Base-by-base conservation (phyloP, 352 stramenopile genomes). In the Pythium angustatum region DNA sequence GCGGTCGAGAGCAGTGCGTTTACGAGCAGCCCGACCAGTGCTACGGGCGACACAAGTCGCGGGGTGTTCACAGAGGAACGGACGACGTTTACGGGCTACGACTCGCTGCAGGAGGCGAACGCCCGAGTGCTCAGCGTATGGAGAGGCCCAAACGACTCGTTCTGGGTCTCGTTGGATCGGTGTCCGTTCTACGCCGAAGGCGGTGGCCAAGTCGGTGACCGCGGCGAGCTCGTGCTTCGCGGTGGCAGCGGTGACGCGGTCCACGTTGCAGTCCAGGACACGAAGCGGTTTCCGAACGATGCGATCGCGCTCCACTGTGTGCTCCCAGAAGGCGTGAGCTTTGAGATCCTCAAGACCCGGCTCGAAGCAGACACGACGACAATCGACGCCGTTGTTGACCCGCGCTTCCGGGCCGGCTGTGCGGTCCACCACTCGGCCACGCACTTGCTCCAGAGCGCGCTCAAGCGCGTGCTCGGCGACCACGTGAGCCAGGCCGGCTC, bases 141-240 rank as follows among this genome's bases (percentile, higher is more conserved):
- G 78, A 40, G 27, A 17, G 48, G 58, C 11, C 24, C 54, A n/a
- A 62, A 27, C 19, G 5, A 15, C 1, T 24, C 26, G 5, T 78
- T 88, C 34, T 76, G 59, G 54, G 47, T 89, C 3, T 64, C 81
- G 54, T 64, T 93, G 17, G 76, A 87, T 43, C 71, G 66, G 12
- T 92, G 76, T 40, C 85, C 84, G 52, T 94, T 93, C 62, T 94
- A 91, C 60, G 72, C 84, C 21, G 82, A 94, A 71, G 76, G 82
- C 28, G 85, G 85, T 55, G 85, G 85, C 3, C 84, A 94, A 69
- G 77, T 91, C n/a, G 82, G 81, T 19, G 85, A 94, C 68, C 72
- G 73, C 30, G 84, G 77, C 4, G 17, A 75, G 17, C 38, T 90
- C 34, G 22, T 86, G 40, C 33, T 61, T 24, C 22, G 59, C 65